Base-by-base conservation (phyloP, 1,139 yeast species). In the Kodamaea sp. region DNA sequence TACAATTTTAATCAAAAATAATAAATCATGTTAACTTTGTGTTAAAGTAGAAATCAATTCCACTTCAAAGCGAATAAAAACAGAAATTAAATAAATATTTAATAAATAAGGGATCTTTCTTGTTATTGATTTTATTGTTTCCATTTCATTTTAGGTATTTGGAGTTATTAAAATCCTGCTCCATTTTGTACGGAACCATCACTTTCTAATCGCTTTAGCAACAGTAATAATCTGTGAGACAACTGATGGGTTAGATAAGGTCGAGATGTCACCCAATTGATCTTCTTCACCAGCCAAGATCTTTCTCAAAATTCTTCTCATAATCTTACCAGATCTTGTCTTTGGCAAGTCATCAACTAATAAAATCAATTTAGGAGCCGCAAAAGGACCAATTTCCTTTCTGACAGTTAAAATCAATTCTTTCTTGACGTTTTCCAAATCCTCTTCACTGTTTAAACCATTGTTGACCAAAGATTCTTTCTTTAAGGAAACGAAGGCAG, bases 371-470 rank as follows among this genome's bases (percentile, higher is more conserved):
- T 84, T 84, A 38, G 92, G 92, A 28, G 92, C 87, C 26, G 92
- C 92, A 62, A 84, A 84, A 37, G 92, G 90, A 23, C 92, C 92
- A 56, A 84, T 84, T 61, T 83, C 90, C 58, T 81, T 81, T 58
- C 92, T 71, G 29, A 84, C 90, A 12, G 88, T 81, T 52, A 82
- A 63, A 41, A 83, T 70, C 57, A 84, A 70, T 59, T 81, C 89
- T 58, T 81, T 82, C 60, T 81, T 81, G 50, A 79, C 67, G n/a
- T 73, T 73, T 32, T 70, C 78, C 40, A 69, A 50, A 43, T 75
- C 80, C 38, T 69, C 78, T 24, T 62, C 62, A 8, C 61, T 58
- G 24, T 56, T 50, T 37, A 41, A 41, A 23, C 39, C 39, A 22
- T 41, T 32, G 25, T 38, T 29, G 8, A 32, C 36, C 27, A 41